phyloP scores from a whole-genome alignment of 2,329 filamentous ascomycete genomes.

The Penicillium sp. region DNA sequence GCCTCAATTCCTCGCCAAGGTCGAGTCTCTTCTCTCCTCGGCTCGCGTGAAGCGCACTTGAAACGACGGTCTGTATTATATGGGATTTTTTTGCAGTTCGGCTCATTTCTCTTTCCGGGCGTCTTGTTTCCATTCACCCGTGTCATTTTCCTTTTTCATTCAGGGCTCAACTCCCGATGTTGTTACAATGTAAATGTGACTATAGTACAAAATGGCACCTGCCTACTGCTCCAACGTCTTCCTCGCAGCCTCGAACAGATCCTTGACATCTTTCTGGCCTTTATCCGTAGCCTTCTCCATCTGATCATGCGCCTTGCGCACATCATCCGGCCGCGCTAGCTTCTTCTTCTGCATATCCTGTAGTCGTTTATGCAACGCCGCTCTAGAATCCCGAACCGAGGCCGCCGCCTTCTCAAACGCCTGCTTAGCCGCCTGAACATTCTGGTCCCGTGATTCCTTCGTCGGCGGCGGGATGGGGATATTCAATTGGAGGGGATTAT shows the following conservation, averaged over 20 bases:
- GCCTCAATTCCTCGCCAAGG: slow-evolving; percentile 35
- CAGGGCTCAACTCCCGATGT: not conserved
- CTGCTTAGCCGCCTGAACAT: slow-evolving; percentile 37
- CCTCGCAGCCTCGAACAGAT: slow-evolving; percentile 41
- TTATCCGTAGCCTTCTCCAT: slow-evolving; percentile 47
- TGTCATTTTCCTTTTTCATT: not conserved
- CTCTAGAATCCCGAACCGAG: slow-evolving; percentile 41
- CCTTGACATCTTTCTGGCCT: slow-evolving; percentile 45
- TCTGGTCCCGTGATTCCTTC: slow-evolving; percentile 43
- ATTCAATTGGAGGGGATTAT: slow-evolving; percentile 44
- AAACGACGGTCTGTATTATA: not conserved
- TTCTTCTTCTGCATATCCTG: slow-evolving; percentile 44
- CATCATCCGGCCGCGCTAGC: slow-evolving; percentile 42
- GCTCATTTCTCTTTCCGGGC: not conserved
- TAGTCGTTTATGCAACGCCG: slow-evolving; percentile 42
- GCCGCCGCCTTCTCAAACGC: slow-evolving; percentile 42
- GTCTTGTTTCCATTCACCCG: not conserved
- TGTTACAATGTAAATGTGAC: slow-evolving; percentile 8
- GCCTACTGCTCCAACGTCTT: slow-evolving; percentile 36
- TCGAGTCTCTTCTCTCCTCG: slow-evolving; percentile 34
- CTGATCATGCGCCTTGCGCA: slow-evolving; percentile 43
- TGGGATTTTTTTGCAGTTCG: not conserved
- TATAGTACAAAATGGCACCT: slow-evolving; percentile 10
- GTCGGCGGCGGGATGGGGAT: slow-evolving; percentile 45
- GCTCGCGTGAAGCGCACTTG: slow-evolving; percentile 26